These are phyloP conservation scores for Sanguinoderma infundibulare DNA, from an alignment of 1,284 basidiomycete species.

Conservation along the genomic window DNA sequence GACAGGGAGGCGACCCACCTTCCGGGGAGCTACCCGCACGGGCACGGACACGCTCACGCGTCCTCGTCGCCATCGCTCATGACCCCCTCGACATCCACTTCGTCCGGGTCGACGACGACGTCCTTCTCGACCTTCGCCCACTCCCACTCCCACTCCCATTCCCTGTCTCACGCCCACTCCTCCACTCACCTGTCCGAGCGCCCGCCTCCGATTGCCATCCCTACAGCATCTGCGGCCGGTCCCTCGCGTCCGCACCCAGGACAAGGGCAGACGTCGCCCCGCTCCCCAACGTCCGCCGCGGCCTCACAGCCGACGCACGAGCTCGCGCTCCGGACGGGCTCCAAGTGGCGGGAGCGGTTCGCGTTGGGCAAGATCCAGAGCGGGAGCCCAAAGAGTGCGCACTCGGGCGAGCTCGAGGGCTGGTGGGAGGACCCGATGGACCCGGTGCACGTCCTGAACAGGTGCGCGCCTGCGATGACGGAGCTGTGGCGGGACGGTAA, in stretches of 20 bases:
- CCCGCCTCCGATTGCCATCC: conserved; percentile 15
- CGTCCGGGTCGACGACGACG: conserved; percentile 4
- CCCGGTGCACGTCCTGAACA: conserved; percentile 71
- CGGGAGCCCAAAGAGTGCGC: conserved; percentile 66
- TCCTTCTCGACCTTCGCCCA: conserved; percentile 8
- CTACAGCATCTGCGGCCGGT: conserved; percentile 7
- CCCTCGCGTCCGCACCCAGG: conserved; percentile 1
- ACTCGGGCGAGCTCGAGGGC: conserved; percentile 70
- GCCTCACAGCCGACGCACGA: conserved; percentile 35
- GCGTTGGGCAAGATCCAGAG: conserved; percentile 63
- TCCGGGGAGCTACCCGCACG: too few species aligned
- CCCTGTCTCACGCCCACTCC: too few species aligned
- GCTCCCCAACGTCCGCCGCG: conserved; percentile 33
- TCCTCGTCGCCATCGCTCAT: background rate
- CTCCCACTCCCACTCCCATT: too few species aligned
- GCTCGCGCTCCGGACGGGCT: conserved; percentile 63
- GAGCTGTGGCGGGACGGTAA: conserved; percentile 73
- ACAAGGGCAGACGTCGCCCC: conserved; percentile 24
- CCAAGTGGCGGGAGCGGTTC: conserved; percentile 77
- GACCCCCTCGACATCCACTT: background rate
- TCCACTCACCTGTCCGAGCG: background rate
- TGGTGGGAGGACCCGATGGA: conserved; percentile 87
- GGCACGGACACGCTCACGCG: background rate
- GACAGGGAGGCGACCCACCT: conserved; percentile 54
- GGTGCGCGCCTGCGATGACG: conserved; percentile 64